These are phyloP conservation scores for Rhodotorula sp. DNA, from an alignment of 1,284 basidiomycete genomes.

Conservation along the genomic window DNA sequence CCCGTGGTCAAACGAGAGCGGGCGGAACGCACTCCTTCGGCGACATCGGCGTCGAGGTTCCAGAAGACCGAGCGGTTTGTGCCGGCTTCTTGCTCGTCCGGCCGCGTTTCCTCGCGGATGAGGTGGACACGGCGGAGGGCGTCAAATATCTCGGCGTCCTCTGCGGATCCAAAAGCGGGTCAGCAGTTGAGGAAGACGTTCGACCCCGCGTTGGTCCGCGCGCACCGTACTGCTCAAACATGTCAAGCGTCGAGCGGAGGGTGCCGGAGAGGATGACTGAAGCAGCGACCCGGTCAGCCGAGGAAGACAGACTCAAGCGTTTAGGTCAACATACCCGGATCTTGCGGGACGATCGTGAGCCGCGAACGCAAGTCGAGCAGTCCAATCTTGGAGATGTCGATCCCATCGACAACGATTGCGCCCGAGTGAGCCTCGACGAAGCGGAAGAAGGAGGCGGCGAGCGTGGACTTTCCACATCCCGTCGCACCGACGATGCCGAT, in stretches of 20 bases:
- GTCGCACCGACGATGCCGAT: conserved; percentile 70
- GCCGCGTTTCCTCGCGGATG: conserved; percentile 56
- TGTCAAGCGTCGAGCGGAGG: conserved; percentile 81
- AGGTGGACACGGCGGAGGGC: conserved; percentile 83
- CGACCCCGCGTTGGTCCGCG: not conserved
- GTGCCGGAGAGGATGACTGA: conserved; percentile 74
- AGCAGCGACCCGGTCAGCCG: not conserved
- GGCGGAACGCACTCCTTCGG: conserved; percentile 60
- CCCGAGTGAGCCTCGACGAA: conserved; percentile 87
- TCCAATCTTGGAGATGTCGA: conserved; percentile 83
- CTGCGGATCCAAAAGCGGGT: conserved; percentile 20
- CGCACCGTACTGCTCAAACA: conserved; percentile 72
- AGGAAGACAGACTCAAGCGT: not conserved
- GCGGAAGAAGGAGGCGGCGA: conserved; percentile 91
- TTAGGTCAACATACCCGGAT: conserved; percentile 54
- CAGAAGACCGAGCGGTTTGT: conserved; percentile 80
- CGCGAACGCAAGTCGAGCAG: conserved; percentile 73
- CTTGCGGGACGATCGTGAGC: conserved; percentile 85
- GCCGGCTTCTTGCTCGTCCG: conserved; percentile 58
- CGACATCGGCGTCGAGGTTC: conserved; percentile 77
- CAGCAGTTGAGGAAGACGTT: not conserved
- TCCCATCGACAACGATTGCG: conserved; percentile 77
- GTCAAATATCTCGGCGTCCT: conserved; percentile 82
- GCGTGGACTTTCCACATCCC: conserved; percentile 80
- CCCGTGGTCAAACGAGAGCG: fast-evolving